Base-by-base conservation (phyloP, 768 basidiomycete species). In the Tulasnella sp. region DNA sequence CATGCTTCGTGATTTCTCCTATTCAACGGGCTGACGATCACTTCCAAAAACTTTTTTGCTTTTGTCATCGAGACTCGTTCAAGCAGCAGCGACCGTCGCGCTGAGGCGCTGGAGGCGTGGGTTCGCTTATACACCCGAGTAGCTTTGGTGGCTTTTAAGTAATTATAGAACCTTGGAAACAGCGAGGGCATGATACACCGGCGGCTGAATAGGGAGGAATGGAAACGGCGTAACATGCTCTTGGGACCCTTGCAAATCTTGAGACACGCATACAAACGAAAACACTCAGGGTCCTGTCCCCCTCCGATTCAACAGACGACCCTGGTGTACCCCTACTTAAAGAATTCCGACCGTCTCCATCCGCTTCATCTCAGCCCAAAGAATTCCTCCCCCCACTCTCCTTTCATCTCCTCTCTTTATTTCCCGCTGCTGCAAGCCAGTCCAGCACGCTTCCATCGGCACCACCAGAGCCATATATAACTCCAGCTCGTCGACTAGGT, bases 331-430 rank as follows among this genome's bases (percentile, higher is more conserved):
- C 58, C 37, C 28, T 69, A 69, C 64, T 37, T 69, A 69, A 46
- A 69, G 64, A 37, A 69, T 31, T 69, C 34, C 16, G 24, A 28
- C 31, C 28, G 34, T 69, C 64, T 37, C 64, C 64, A 28, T 69
- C 34, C 5, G 8, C 64, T 69, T 69, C 64, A 31, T 34, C 64
- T 69, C 64, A 69, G 64, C 54, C 64, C 64, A 69, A 69, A 69
- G 64, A 69, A 69, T 37, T 46, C 46, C 46, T 46, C 34, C 64
- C 64, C 64, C 64, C 64, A 69, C 31, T 69, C 34, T 69, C 64
- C 64, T 69, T 69, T 75, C 73, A 74, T 75, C 74, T 42, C 40
- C 74, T 34, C 48, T 50, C 74, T 75, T 40, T 75, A 31, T 42
- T 50, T 42, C 11, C 31, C 31, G 41, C 74, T 75, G 42, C 41